Base-by-base conservation (phyloP, 441 rosid species). In the Pelargonium australe region DNA sequence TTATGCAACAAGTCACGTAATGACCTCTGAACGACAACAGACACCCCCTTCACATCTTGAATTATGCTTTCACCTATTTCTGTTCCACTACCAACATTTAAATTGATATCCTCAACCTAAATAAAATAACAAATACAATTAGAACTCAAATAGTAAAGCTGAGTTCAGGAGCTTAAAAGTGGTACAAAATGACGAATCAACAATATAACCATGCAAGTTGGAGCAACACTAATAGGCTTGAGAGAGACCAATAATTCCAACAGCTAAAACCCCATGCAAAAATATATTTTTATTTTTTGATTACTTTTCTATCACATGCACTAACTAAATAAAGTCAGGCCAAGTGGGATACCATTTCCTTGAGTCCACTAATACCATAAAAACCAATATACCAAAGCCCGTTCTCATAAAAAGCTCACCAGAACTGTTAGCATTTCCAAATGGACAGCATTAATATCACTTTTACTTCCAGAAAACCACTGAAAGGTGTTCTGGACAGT, bases 31-130 rank as follows among this genome's bases (percentile, higher is more conserved):
- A 95, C 81, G 68, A 86, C 83, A 77, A 95, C 85, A 76, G 99
- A 90, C 76, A 95, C 80, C 72, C 99, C 99, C 79, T 86, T 87
- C 67, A 95, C 93, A 84, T 87, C 94, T 78, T 85, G 92, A 77
- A 95, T 85, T 76, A 90, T 92, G 87, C 92, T 92, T 82, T 88
- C 97, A 71, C 98, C 93, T 72, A 95, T 45, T 64, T 89, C 88
- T 63, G 81, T 76, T 79, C 92, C 96, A 67, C 80, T 75, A 49
- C 96, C 98, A 73, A 95, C 95, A 84, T 95, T 95, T 73, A 95
- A 86, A 85, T 90, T 90, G 85, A 95, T 90, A 73, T 95, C 97
- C 82, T 88, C 87, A 69, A 95, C 91, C 99, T 95, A 78, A 67
- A 70, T 34, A 51, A 10, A 69, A 64, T 1, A 66, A 31, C 49